phyloP scores from a whole-genome alignment of 495 filamentous ascomycete genomes.

The Geoglossum glabrum region DNA sequence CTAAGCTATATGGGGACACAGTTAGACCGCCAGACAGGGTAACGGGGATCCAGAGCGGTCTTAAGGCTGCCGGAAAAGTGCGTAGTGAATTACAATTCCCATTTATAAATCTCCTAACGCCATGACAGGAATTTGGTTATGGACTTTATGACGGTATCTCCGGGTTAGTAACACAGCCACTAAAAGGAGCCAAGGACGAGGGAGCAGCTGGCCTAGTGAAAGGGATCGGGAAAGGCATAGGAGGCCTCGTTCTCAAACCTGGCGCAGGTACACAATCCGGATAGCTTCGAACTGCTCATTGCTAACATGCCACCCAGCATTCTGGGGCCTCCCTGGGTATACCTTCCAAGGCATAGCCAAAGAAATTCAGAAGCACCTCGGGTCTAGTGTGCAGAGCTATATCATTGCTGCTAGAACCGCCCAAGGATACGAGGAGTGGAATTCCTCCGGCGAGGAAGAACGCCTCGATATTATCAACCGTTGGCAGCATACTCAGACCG shows the following conservation, averaged over 20 bases:
- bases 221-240: constrained; percentile 55
- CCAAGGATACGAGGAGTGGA: constrained; percentile 47
- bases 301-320: constrained; percentile 12
- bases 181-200: constrained; percentile 44
- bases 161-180: constrained; percentile 50
- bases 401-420: constrained; percentile 50
- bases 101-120: constrained; percentile 6
- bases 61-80: constrained; percentile 40
- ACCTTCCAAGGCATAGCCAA: constrained; percentile 57
- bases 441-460: constrained; percentile 27
- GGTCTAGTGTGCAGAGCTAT: constrained; percentile 43
- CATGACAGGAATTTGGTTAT: constrained; percentile 35
- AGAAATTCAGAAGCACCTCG: constrained; percentile 42
- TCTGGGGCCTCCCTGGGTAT: constrained; percentile 52
- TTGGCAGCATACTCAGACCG: constrained; percentile 27
- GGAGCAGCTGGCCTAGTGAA: constrained; percentile 51
- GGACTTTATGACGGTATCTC: constrained; percentile 53
- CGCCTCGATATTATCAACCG: constrained; percentile 32
- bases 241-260: constrained; percentile 49
- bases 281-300: background rate
- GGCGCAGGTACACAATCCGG: constrained; percentile 31
- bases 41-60: constrained; percentile 43
- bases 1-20: constrained; percentile 59
- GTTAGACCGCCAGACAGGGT: constrained; percentile 51
- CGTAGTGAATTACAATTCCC: background rate